Conservation (phyloP, 2,329 filamentous ascomycete species). For the Juglanconis juglandina region DNA sequence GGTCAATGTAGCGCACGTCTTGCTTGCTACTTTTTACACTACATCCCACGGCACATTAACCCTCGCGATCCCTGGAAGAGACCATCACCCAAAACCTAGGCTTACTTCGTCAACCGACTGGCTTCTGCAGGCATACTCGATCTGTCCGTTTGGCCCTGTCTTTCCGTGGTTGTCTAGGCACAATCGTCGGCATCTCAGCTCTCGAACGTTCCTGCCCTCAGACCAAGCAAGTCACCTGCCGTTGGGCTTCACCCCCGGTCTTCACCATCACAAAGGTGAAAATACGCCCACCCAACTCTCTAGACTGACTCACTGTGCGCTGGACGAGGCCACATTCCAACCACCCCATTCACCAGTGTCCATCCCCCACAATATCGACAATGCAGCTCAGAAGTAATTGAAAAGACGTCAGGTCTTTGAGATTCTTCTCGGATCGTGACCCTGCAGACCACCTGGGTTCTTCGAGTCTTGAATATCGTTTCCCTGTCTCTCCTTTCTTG, state of each 20-base stretch:
- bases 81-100: not conserved
- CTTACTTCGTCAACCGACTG: conserved; percentile 7
- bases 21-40: conserved; percentile 6
- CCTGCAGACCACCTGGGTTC: conserved; percentile 1
- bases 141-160: not conserved
- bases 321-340: not conserved
- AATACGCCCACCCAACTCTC: not conserved
- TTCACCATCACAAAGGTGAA: not conserved
- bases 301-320: not conserved
- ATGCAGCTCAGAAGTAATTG: conserved; percentile 20
- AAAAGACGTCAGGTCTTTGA: conserved; percentile 19
- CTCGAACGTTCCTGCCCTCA: not conserved
- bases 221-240: not conserved
- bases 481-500: conserved; percentile 1
- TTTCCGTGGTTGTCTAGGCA: not conserved
- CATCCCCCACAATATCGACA: conserved; percentile 11
- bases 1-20: conserved; percentile 14
- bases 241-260: not conserved
- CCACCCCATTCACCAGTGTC: conserved; percentile 6
- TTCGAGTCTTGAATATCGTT: not conserved
- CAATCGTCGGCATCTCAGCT: not conserved
- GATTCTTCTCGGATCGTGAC: conserved; percentile 13
- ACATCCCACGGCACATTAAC: conserved; percentile 8
- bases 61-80: not conserved
- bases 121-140: not conserved